Evolutionary conservation across 1,139 yeast species (phyloP), one percentile per base, ranked within the genome.

Genomic region (Magnusiomyces sp.): DNA sequence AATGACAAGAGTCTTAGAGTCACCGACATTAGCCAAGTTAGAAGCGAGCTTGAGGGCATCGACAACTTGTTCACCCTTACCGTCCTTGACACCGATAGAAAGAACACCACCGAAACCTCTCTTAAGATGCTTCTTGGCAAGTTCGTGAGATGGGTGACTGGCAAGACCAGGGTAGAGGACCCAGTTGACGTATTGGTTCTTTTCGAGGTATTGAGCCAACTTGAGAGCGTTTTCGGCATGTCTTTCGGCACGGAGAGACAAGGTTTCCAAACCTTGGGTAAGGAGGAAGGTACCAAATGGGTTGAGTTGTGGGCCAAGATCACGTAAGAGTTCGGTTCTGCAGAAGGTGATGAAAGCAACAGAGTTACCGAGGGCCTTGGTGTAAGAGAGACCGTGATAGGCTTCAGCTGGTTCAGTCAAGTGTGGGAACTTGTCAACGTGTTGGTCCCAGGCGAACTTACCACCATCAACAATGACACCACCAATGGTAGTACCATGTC

Each of bases 21-120:
- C 98, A 65, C 98, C 97, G 53, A 92, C 97, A 63, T 92, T 92
- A 52, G 98, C 97, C 66, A 92, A 78, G 72, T 89, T 87, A 37
- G 95, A 82, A 52, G 95, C 95, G 52, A 92, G 71, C 69, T 87
- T 77, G 67, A 92, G 78, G 58, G 70, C 71, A 68, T 89, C 96
- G 54, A 87, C 96, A 55, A 89, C 86, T 60, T 73, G 76, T 47
- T 90, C 90, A 59, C 95, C 88, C 44, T 89, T 79, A 59, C 78
- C 80, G 19, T 36, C 38, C 69, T 85, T 86, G 53, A 88, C 95
- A 62, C 95, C 96, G 62, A 92, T 81, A 5, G 96, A 83, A 56
- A 92, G 73, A 42, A 86, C 87, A 56, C 94, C 94, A 62, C 97
- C 97, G 60, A 75, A 87, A 46, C 89, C 85, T 54, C 81, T 80